phyloP scores from a whole-genome alignment of 768 basidiomycete species.

The Suillus plorans region DNA sequence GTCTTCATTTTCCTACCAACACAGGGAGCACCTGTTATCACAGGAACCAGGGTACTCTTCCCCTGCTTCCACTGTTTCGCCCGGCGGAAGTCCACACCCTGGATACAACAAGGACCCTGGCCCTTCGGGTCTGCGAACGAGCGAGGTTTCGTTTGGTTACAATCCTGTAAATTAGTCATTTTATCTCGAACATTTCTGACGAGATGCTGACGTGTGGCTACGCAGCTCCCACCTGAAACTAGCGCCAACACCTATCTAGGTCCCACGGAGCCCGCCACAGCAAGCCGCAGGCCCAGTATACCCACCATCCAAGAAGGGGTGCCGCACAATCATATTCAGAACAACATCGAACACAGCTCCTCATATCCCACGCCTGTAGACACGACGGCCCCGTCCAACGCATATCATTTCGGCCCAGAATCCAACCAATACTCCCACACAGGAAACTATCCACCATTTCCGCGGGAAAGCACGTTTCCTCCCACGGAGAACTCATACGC shows the following conservation, averaged over 20 bases:
- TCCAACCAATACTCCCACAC: slow-evolving; percentile 13
- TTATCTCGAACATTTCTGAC: not conserved
- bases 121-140: slow-evolving; percentile 22
- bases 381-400: slow-evolving; percentile 19
- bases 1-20: slow-evolving; percentile 15
- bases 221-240: slow-evolving; percentile 8
- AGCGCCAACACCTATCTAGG: slow-evolving; percentile 18
- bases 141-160: slow-evolving; percentile 27
- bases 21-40: slow-evolving; percentile 25
- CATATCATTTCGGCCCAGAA: slow-evolving; percentile 9
- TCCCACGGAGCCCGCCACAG: slow-evolving; percentile 18
- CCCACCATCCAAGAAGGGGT: slow-evolving; percentile 18
- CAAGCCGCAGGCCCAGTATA: slow-evolving; percentile 27
- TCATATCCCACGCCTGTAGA: slow-evolving; percentile 15
- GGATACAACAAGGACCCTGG: slow-evolving; percentile 23
- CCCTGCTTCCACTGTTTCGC: slow-evolving; percentile 45
- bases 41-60: slow-evolving; percentile 40
- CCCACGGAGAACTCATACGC: slow-evolving; percentile 2
- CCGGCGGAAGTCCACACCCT: slow-evolving; percentile 34
- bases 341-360: slow-evolving; percentile 11
- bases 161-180: slow-evolving; percentile 15
- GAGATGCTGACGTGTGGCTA: not conserved
- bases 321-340: slow-evolving; percentile 24
- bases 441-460: slow-evolving; percentile 18
- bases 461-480: slow-evolving; percentile 5